Conservation (phyloP, 2,329 filamentous ascomycete species). For the Talaromyces sp. region DNA sequence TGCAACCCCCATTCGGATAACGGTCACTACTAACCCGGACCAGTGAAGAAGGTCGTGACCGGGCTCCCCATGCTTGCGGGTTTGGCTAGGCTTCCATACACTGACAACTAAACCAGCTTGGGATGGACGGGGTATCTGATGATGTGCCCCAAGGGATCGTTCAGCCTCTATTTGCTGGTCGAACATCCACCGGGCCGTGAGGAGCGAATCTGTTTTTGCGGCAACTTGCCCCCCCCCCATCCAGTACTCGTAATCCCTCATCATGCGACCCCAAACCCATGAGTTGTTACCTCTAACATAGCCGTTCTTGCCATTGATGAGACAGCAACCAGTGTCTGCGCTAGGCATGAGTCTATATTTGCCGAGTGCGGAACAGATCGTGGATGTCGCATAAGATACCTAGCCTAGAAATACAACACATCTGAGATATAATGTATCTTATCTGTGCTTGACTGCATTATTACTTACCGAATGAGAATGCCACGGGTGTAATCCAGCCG, state of each 20-base stretch:
- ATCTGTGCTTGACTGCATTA: not conserved
- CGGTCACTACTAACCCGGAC: constrained; percentile 16
- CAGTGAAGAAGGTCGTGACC: constrained; percentile 21
- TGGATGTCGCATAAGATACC: constrained; percentile 31
- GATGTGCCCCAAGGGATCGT: constrained; percentile 1
- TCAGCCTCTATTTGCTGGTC: constrained; percentile 8
- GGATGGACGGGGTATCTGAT: constrained; percentile 11
- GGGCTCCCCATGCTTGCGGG: constrained; percentile 7
- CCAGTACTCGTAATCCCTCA: constrained; percentile 38
- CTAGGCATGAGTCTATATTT: constrained; percentile 30
- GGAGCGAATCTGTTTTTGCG: constrained; percentile 9
- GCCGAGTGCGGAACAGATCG: constrained; percentile 25
- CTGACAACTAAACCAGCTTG: constrained; percentile 22
- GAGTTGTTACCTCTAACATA: constrained; percentile 34
- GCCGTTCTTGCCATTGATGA: constrained; percentile 34
- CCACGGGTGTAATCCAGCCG: constrained; percentile 22
- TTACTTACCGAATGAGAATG: constrained; percentile 32
- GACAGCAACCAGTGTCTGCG: constrained; percentile 24
- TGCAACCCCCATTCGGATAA: constrained; percentile 28
- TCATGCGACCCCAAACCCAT: constrained; percentile 41
- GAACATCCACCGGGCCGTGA: constrained; percentile 13
- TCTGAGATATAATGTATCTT: not conserved
- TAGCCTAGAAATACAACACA: constrained; percentile 16
- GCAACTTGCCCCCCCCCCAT: constrained; percentile 12
- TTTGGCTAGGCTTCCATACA: constrained; percentile 17